phyloP scores from a whole-genome alignment of 2,329 filamentous ascomycete genomes.

The Neopestalotiopsis clavispora region DNA sequence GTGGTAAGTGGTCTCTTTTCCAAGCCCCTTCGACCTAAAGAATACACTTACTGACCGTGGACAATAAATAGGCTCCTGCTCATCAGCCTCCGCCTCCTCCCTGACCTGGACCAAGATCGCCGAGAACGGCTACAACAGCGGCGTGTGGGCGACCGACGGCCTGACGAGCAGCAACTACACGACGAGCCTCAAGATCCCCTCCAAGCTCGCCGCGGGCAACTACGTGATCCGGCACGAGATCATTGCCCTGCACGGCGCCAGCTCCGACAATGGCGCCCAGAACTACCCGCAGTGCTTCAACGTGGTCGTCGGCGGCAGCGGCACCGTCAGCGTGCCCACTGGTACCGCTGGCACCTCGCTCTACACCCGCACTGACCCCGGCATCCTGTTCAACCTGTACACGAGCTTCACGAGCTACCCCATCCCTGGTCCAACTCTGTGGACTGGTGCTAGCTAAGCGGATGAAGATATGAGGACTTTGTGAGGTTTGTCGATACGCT shows the following conservation, averaged over 20 bases:
- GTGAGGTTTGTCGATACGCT: not conserved
- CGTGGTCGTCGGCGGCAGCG: slow-evolving; percentile 43
- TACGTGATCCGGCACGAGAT: slow-evolving; percentile 57
- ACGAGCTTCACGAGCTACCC: slow-evolving; percentile 26
- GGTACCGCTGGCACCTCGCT: slow-evolving; percentile 34
- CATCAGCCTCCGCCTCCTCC: slow-evolving; percentile 28
- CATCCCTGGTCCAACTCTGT: slow-evolving; percentile 30
- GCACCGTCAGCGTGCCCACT: slow-evolving; percentile 38
- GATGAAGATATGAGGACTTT: too few species aligned
- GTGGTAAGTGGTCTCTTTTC: slow-evolving; percentile 20
- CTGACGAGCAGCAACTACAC: slow-evolving; percentile 53
- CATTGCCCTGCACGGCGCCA: slow-evolving; percentile 52
- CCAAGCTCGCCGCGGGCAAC: slow-evolving; percentile 46
- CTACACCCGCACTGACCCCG: slow-evolving; percentile 34
- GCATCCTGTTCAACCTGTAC: slow-evolving; percentile 32
- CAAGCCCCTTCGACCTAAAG: not conserved
- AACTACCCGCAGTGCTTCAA: slow-evolving; percentile 42
- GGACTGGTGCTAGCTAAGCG: slow-evolving; percentile 26
- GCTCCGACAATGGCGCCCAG: slow-evolving; percentile 47
- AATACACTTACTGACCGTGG: not conserved
- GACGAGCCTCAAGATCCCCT: slow-evolving; percentile 48
- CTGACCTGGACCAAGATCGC: slow-evolving; percentile 37
- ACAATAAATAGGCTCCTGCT: slow-evolving; percentile 32
- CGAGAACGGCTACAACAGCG: slow-evolving; percentile 29
- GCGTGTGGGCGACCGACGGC: slow-evolving; percentile 41